Base-by-base conservation (phyloP, 768 basidiomycete genomes). In the Tremella yokohamensis region DNA sequence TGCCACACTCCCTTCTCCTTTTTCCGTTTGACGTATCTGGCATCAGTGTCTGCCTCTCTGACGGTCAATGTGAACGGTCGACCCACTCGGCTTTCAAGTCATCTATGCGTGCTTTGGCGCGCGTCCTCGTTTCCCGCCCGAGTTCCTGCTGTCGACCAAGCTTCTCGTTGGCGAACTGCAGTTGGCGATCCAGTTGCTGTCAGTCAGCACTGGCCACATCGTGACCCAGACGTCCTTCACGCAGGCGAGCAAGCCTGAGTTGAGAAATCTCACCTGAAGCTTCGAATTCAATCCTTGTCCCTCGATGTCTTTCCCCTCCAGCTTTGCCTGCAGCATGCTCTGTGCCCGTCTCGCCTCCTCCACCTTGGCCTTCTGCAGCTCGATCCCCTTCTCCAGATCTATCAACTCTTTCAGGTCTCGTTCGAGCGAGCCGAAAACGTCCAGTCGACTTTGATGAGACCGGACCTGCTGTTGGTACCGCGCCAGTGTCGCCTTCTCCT, bases 151-250 rank as follows among this genome's bases (percentile, higher is more conserved):
- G 86, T 24, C 88, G 83, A 56, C 87, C 84, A 8, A 91, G 81
- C 75, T 90, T 91, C 64, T 89, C 87, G 45, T 84, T 81, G 3
- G 91, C 91, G 73, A 92, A 90, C 8, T 80, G 77, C 11, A 89
- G 79, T 72, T 93, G 90, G 59, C 86, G 85, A 61, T 83, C 79
- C n/a, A 88, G 84, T 50, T 90, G 88, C 88, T 94, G 61, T 26
- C 20, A 13, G 37, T 54, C 59, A 45, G 52, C 18, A 13, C n/a
- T 29, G 22, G 16, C 22, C 39, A 18, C 26, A 29, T 3, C 16
- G 19, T 22, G 8, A n/a, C 25, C 24, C 13, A 19, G 9, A 9
- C 29, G n/a, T 3, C 45, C n/a, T 18, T 25, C 22, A 7, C 18
- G 40, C 25, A 38, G 8, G 15, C 4, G 7, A 45, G 42, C 22